A percentile compares a stretch with the other conserved stretches of the same genome.
These are phyloP conservation scores for Parsonsia alboflavescens DNA, from an alignment of 257 asterid genomes.

Conservation along the genomic window DNA sequence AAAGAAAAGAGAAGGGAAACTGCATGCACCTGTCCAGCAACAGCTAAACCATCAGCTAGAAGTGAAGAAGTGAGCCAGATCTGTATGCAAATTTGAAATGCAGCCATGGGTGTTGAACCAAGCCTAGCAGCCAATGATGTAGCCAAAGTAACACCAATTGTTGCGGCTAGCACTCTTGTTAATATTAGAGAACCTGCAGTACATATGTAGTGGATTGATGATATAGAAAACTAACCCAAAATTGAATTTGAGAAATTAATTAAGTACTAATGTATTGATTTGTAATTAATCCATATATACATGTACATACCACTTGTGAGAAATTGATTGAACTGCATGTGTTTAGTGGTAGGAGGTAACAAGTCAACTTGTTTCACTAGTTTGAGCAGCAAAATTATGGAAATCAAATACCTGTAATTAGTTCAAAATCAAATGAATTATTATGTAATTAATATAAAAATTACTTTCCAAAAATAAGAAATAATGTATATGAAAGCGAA, in stretches of 20 bases:
- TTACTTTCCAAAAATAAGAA: too few species aligned
- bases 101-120: constrained; percentile 85
- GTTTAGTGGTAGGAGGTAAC: constrained; percentile 65
- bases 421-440: too few species aligned
- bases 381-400: constrained; percentile 53
- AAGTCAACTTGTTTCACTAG: constrained; percentile 63
- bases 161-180: constrained; percentile 79
- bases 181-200: constrained; percentile 51
- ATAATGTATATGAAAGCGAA: not conserved
- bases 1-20: too few species aligned
- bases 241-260: too few species aligned
- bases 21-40: constrained; percentile 83
- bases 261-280: too few species aligned
- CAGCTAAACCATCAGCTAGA: constrained; percentile 94
- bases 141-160: constrained; percentile 80
- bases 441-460: too few species aligned
- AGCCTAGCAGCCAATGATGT: constrained; percentile 90
- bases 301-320: constrained; percentile 64
- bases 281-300: too few species aligned
- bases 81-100: constrained; percentile 86
- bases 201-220: too few species aligned
- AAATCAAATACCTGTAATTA: constrained; percentile 66
- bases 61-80: constrained; percentile 91
- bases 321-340: constrained; percentile 64
- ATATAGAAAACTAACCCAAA: too few species aligned